Conservation (phyloP, 2,329 filamentous ascomycete species). For the Epichloe sp. region DNA sequence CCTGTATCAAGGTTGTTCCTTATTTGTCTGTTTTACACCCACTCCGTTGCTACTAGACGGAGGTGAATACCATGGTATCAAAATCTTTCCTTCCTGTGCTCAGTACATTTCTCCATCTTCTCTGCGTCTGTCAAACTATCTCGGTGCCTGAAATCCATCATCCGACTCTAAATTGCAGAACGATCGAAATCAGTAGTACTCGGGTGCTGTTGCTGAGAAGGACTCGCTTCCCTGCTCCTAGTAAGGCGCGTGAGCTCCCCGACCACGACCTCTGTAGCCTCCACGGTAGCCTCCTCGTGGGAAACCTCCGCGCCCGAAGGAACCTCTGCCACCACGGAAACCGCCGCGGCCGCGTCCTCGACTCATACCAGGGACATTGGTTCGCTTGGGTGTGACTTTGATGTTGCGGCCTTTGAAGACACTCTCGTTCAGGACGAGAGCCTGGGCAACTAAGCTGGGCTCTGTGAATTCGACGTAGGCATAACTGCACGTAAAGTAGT, state of each 20-base stretch:
- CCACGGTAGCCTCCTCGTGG: constrained; percentile 50
- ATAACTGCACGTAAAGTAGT: constrained; percentile 46
- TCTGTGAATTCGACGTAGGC: constrained; percentile 98
- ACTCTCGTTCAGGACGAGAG: constrained; percentile 91
- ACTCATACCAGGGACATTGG: constrained; percentile 89
- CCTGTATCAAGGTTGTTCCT: background rate
- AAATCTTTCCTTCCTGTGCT: constrained; percentile 1
- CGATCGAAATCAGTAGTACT: constrained; percentile 2
- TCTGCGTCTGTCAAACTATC: background rate
- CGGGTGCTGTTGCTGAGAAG: constrained; percentile 9
- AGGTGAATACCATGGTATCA: background rate
- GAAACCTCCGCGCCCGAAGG: constrained; percentile 40
- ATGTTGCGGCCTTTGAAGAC: constrained; percentile 88
- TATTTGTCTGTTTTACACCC: background rate
- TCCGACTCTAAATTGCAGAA: background rate
- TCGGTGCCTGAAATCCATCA: background rate
- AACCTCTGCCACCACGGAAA: constrained; percentile 37
- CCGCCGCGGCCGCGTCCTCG: constrained; percentile 57
- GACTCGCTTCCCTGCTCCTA: constrained; percentile 29
- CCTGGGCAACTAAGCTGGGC: constrained; percentile 82
- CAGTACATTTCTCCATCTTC: background rate
- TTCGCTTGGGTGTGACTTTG: constrained; percentile 91
- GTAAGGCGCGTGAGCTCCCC: constrained; percentile 49
- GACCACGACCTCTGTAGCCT: constrained; percentile 52
- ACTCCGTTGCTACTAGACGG: background rate